These are phyloP conservation scores for Pseudocercospora musae DNA, from an alignment of 2,329 filamentous ascomycete genomes.

Conservation along the genomic window DNA sequence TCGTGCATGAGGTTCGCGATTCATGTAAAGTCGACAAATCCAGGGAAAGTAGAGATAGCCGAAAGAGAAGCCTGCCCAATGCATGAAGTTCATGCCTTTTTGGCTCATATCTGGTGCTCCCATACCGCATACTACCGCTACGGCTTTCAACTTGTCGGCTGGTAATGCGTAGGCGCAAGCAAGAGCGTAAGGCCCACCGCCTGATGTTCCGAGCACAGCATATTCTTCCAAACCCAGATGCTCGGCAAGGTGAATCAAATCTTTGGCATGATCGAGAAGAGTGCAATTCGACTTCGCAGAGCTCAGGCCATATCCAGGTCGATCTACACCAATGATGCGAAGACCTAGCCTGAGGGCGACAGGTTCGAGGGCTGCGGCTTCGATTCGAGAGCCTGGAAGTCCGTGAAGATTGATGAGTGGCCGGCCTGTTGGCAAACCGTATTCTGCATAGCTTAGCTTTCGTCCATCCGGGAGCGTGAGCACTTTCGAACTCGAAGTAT, in stretches of 20 bases:
- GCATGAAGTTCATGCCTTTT: neutral
- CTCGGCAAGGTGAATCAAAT: slow-evolving; percentile 42
- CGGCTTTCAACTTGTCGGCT: slow-evolving; percentile 2
- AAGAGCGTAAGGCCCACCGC: slow-evolving; percentile 48
- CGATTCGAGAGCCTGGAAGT: slow-evolving; percentile 43
- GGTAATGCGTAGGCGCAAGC: slow-evolving; percentile 45
- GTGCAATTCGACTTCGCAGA: slow-evolving; percentile 24
- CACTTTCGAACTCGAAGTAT: neutral
- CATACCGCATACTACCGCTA: slow-evolving; percentile 3
- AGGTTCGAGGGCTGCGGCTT: slow-evolving; percentile 38
- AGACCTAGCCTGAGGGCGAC: slow-evolving; percentile 35
- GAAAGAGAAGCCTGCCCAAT: neutral
- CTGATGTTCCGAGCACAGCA: slow-evolving; percentile 45
- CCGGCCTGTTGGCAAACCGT: slow-evolving; percentile 36
- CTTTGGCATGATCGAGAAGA: slow-evolving; percentile 41
- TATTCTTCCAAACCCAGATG: slow-evolving; percentile 43
- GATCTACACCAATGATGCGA: slow-evolving; percentile 43
- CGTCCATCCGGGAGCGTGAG: slow-evolving; percentile 36
- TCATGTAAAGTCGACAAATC: neutral
- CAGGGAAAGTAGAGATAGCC: neutral
- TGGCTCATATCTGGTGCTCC: neutral
- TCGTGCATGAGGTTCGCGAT: neutral
- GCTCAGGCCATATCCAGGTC: slow-evolving; percentile 45
- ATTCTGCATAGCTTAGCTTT: slow-evolving; percentile 44
- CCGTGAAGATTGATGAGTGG: slow-evolving; percentile 46